phyloP scores from a whole-genome alignment of 2,329 filamentous ascomycete genomes.

The Calonectria hawksworthii region DNA sequence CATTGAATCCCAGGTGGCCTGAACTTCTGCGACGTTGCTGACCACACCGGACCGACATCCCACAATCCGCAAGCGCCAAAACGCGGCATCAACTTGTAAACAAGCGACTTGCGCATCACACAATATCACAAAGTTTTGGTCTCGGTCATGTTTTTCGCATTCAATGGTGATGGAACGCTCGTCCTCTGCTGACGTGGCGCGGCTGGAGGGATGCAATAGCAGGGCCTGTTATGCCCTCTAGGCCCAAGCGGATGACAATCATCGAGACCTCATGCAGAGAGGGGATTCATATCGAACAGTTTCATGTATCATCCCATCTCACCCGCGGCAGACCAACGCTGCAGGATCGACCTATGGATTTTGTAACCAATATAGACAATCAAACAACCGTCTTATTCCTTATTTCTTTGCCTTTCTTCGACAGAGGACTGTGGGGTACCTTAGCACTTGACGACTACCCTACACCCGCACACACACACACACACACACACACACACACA shows the following conservation, averaged over 20 bases:
- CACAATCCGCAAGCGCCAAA: neutral
- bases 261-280: conserved; percentile 2
- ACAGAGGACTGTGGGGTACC: neutral
- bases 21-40: neutral
- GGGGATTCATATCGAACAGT: neutral
- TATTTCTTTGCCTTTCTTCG: too few relatives aligned
- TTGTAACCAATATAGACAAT: neutral
- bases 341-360: neutral
- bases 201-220: neutral
- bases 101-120: neutral
- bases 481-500: too few relatives aligned
- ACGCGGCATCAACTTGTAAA: neutral
- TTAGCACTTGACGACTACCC: neutral
- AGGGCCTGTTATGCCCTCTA: neutral
- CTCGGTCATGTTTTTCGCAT: neutral
- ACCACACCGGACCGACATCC: neutral
- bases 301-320: conserved; percentile 13
- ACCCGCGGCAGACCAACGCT: neutral
- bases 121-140: neutral
- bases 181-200: neutral
- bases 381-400: neutral
- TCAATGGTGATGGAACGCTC: neutral
- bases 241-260: neutral
- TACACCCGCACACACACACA: neutral
- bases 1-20: neutral